phyloP scores from a whole-genome alignment of 2,329 filamentous ascomycete species.

The Fusarium pininemorale region DNA sequence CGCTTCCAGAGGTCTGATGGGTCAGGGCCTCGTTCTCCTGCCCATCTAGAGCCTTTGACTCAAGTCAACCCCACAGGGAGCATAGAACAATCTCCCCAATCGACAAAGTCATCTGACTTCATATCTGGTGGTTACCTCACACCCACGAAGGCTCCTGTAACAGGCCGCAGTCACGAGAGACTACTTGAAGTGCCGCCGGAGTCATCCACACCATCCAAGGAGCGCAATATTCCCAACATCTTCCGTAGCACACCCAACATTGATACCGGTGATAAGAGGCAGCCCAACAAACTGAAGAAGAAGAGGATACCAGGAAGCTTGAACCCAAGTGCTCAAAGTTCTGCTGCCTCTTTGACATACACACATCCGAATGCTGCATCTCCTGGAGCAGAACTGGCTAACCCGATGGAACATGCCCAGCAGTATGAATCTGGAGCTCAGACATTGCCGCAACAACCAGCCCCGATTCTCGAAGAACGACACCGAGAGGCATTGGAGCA shows the following conservation, averaged over 20 bases:
- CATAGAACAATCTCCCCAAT: slow-evolving; percentile 36
- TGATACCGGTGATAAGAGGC: slow-evolving; percentile 68
- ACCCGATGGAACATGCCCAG: slow-evolving; percentile 55
- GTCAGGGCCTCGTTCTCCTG: slow-evolving; percentile 45
- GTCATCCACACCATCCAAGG: slow-evolving; percentile 66
- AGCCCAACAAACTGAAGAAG: slow-evolving; percentile 92
- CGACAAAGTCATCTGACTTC: slow-evolving; percentile 45
- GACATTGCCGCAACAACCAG: slow-evolving; percentile 26
- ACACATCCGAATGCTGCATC: slow-evolving; percentile 54
- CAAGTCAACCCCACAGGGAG: slow-evolving; percentile 44
- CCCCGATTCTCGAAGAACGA: slow-evolving; percentile 34
- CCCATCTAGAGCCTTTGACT: slow-evolving; percentile 51
- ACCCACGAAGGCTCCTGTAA: slow-evolving; percentile 43
- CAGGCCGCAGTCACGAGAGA: slow-evolving; percentile 61
- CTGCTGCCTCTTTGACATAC: slow-evolving; percentile 75
- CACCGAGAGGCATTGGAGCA: slow-evolving; percentile 30
- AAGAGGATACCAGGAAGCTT: slow-evolving; percentile 79
- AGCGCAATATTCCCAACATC: slow-evolving; percentile 73
- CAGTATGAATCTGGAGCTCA: slow-evolving; percentile 32
- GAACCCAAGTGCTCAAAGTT: slow-evolving; percentile 91
- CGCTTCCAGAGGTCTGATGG: slow-evolving; percentile 65
- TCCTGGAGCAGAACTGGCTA: slow-evolving; percentile 55
- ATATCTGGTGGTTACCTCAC: slow-evolving; percentile 38
- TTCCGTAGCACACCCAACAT: slow-evolving; percentile 76
- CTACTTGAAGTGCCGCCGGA: slow-evolving; percentile 55